Conservation (phyloP, 1,139 yeast genomes). For the Magnusiomyces tetraspermus region DNA sequence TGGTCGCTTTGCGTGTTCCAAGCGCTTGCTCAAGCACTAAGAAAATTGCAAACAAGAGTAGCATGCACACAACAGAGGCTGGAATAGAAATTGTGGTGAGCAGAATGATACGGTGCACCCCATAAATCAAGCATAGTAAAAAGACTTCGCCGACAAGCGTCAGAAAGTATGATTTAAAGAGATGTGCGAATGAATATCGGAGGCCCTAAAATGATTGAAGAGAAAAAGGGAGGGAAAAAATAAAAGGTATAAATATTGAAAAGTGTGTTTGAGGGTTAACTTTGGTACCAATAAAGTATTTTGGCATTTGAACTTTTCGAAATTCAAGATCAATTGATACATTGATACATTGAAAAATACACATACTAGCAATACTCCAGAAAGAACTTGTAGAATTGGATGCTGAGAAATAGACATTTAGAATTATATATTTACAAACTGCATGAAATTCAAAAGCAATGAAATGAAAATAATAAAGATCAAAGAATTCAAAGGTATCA, state of each 20-base stretch:
- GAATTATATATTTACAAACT: no score
- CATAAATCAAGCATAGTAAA: constrained; percentile 45
- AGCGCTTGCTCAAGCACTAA: constrained; percentile 32
- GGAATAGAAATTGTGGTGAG: constrained; percentile 54
- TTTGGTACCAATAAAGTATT: neutral
- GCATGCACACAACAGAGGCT: constrained; percentile 68
- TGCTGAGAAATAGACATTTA: neutral
- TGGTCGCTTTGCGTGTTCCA: constrained; percentile 37
- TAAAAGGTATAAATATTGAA: no score
- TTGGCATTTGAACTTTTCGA: no score
- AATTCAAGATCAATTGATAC: no score
- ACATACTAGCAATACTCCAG: neutral
- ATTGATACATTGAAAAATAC: no score
- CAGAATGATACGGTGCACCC: constrained; percentile 47
- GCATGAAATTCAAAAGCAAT: no score
- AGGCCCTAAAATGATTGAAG: no score
- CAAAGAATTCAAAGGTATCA: no score
- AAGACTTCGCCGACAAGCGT: constrained; percentile 15
- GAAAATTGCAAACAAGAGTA: constrained; percentile 46
- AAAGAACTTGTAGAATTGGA: neutral
- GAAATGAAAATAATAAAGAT: no score
- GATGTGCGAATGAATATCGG: constrained; percentile 5
- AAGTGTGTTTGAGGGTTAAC: neutral
- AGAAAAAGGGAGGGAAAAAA: no score
- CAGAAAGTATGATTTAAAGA: constrained; percentile 8